A percentile compares a stretch with the other conserved stretches of the same genome.
Evolutionary conservation across 2,329 filamentous ascomycete genomes (phyloP).

Genomic region (Fusarium sp.): DNA sequence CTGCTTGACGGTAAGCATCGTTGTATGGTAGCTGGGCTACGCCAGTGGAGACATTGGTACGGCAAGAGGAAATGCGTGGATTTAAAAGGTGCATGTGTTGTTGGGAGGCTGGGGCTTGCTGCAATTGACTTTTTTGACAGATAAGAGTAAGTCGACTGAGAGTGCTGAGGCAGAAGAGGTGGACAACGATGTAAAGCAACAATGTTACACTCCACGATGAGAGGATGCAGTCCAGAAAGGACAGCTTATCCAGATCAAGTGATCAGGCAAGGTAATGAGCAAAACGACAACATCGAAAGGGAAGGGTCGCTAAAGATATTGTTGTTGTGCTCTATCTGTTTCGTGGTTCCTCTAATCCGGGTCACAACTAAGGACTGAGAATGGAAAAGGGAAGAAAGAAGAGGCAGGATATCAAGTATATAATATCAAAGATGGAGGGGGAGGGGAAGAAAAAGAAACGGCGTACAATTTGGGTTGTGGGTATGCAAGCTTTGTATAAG

Average conservation of each 20-base stretch:
- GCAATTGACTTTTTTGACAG: slow-evolving; percentile 35
- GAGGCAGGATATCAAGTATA: not conserved
- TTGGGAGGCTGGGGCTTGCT: slow-evolving; percentile 32
- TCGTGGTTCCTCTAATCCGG: not conserved
- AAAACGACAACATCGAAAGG: not conserved
- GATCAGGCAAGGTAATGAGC: not conserved
- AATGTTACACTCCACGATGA: not conserved
- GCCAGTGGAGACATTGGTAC: slow-evolving; percentile 48
- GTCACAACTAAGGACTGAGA: not conserved
- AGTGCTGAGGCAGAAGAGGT: slow-evolving; percentile 1
- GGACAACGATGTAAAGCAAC: not conserved
- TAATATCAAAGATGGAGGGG: slow-evolving; percentile 18
- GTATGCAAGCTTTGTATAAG: slow-evolving; percentile 44
- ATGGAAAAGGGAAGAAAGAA: not conserved
- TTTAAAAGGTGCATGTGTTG: slow-evolving; percentile 14
- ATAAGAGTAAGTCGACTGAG: slow-evolving; percentile 11
- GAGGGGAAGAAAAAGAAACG: slow-evolving; percentile 36
- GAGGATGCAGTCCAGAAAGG: not conserved
- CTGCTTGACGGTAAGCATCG: slow-evolving; percentile 73
- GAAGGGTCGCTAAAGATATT: not conserved
- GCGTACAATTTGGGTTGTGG: slow-evolving; percentile 43
- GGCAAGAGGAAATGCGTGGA: slow-evolving; percentile 13
- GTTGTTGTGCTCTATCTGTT: not conserved
- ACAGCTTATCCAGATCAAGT: not conserved
- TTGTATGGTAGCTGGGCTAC: slow-evolving; percentile 53